Conservation (phyloP, 2,329 filamentous ascomycete species). For the Fusarium stilboides region DNA sequence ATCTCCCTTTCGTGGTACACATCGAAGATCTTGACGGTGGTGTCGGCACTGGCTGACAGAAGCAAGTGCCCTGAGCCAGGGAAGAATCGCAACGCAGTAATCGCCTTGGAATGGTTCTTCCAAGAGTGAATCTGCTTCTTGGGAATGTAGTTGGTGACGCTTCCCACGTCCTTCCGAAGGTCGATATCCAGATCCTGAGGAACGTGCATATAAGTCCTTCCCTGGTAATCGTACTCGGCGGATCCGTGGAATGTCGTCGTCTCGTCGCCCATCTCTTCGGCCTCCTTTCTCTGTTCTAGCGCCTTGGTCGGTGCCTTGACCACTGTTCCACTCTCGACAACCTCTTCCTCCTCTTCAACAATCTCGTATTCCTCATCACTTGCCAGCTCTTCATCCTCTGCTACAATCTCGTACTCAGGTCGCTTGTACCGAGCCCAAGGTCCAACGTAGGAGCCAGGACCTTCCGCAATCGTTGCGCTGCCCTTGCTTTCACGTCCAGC, state of each 20-base stretch:
- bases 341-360: constrained; percentile 79
- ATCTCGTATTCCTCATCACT: constrained; percentile 86
- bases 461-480: constrained; percentile 86
- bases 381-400: constrained; percentile 80
- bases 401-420: constrained; percentile 80
- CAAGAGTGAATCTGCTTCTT: constrained; percentile 95
- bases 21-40: constrained; percentile 94
- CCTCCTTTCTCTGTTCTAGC: constrained; percentile 69
- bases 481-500: constrained; percentile 89
- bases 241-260: constrained; percentile 90
- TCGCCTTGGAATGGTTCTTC: constrained; percentile 86
- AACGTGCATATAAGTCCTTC: constrained; percentile 97
- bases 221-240: constrained; percentile 91
- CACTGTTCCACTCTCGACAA: constrained; percentile 75
- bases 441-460: constrained; percentile 89
- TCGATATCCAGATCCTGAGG: constrained; percentile 92
- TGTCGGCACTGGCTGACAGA: constrained; percentile 90
- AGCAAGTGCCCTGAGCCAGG: constrained; percentile 89
- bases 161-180: constrained; percentile 84
- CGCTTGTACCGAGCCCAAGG: constrained; percentile 91
- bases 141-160: constrained; percentile 89
- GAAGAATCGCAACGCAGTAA: constrained; percentile 92
- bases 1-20: constrained; percentile 92
- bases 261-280: constrained; percentile 77
- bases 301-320: constrained; percentile 70